Evolutionary conservation across 163 green algal species (phyloP), one percentile per base, ranked within the genome.

Genomic region (Volvox carteri): DNA sequence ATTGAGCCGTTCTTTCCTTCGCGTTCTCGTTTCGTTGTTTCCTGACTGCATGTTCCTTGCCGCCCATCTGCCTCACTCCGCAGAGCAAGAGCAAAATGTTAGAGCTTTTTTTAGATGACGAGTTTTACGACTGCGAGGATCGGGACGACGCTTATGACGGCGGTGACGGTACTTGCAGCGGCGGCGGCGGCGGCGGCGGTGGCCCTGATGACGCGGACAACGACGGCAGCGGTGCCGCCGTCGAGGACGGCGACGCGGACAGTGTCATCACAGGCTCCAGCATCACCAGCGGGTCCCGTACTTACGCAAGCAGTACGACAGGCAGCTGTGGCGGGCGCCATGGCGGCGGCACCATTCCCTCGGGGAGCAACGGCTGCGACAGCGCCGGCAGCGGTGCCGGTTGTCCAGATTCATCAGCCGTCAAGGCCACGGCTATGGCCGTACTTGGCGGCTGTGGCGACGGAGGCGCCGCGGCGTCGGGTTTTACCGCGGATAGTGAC

Each of bases 41-140:
- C n/a, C n/a, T 65, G 54, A 12, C 54, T 65, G 50, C 68, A 48
- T 39, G 37, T 56, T 14, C 33, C 16, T 28, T 46, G 9, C 41
- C 23, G 7, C 30, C 44, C 35, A 1, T 46, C 16, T 37, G 1
- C 37, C n/a, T n/a, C n/a, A n/a, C n/a, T n/a, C 41, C 35, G 67
- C 72, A 89, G 84, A 76, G 1, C 41, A 89, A 89, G 70, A 84
- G 42, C 72, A 89, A 89, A 54, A 81, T 89, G 62, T 89, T 89
- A 6, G 72, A 89, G 28, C 1, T 89, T 1, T 50, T 60, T 18
- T 52, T 67, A 21, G 72, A 70, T 1, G 44, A 89, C 18, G 18
- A 44, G 39, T 78, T 42, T n/a, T 41, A 72, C 44, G 81, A 70
- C 28, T 42, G 44, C 4, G 73, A 42, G 25, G 44, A 44, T 5